Base-by-base conservation (phyloP, 345 rosid genomes). In the Odontarrhena argentea region DNA sequence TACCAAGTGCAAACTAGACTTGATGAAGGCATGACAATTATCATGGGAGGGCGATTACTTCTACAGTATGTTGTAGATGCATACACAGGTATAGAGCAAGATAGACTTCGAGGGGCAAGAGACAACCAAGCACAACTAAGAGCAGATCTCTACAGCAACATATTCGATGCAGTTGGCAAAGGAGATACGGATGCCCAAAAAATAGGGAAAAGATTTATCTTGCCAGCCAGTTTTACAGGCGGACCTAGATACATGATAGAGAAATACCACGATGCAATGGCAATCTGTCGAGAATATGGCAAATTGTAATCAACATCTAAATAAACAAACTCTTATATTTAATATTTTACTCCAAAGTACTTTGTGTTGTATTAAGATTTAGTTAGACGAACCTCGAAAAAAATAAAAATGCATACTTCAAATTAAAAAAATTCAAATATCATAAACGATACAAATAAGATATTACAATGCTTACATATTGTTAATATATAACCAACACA, bases 1-100 rank as follows among this genome's bases (percentile, higher is more conserved):
- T 58, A 58, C 24, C 22, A 24, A 58, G 6, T 56, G 1, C 18
- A 56, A 56, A 56, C 62, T 26, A 55, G 60, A 3, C 18, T 55
- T 0, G 9, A 9, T 0, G 34, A 38, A 7, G 46, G 46, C 3
- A 7, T 13, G 4, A n/a, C 26, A 2, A 13, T 43, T 0, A 60
- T 43, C 0, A 43, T n/a, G 13, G 28, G 13, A 8, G 26, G 41
- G 0, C 30, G 28, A 0, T 0, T 60, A 0, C 3, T 30, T 0
- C 41, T 28, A 14, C 53, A 60, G 14, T 44, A 8, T 2, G 9
- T 45, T 0, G 65, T 60, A 0, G 52, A 60, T 3, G 40, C 51
- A 0, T 30, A 60, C 2, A 51, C 13, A 4, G 1, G 18, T 0
- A 9, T 28, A 4, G 55, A 51, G 30, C 30, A 51, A 28, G 6